A percentile compares a stretch with the other conserved stretches of the same genome.
Conservation (phyloP, 768 basidiomycete genomes). For the Infundibulicybe gibba region DNA sequence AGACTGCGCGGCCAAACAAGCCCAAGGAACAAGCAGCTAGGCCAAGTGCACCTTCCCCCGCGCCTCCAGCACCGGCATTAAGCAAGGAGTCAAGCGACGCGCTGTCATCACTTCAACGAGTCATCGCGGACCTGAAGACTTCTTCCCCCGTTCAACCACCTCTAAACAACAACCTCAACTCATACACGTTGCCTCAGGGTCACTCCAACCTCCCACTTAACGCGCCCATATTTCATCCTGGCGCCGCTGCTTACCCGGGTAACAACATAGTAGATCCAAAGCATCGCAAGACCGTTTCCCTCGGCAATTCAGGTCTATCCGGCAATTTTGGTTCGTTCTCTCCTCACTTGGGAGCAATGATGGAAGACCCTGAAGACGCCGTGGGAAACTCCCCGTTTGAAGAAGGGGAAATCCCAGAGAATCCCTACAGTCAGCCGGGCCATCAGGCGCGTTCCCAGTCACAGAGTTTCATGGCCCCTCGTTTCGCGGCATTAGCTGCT, state of each 20-base stretch:
- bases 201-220: slow-evolving; percentile 57
- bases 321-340: slow-evolving; percentile 69
- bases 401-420: slow-evolving; percentile 77
- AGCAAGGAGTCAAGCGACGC: slow-evolving; percentile 72
- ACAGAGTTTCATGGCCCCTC: slow-evolving; percentile 84
- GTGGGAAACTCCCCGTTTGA: slow-evolving; percentile 44
- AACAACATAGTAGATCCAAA: slow-evolving; percentile 49
- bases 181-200: slow-evolving; percentile 46
- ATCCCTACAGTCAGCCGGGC: slow-evolving; percentile 42
- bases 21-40: slow-evolving; percentile 31
- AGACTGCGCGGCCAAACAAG: slow-evolving; percentile 43
- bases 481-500: slow-evolving; percentile 78
- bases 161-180: slow-evolving; percentile 36
- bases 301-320: slow-evolving; percentile 55
- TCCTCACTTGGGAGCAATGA: slow-evolving; percentile 80
- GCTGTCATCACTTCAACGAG: slow-evolving; percentile 83
- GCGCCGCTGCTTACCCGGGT: slow-evolving; percentile 52
- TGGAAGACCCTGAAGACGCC: slow-evolving; percentile 75
- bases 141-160: slow-evolving; percentile 61
- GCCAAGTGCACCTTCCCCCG: slow-evolving; percentile 37
- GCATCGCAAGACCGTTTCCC: slow-evolving; percentile 80
- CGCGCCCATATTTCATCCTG: slow-evolving; percentile 74
- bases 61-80: slow-evolving; percentile 41
- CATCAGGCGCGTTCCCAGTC: slow-evolving; percentile 75
- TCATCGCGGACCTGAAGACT: slow-evolving; percentile 92